Base-by-base conservation (phyloP, 192 early-diverging fungal genomes). In the Pilaira anomala region DNA sequence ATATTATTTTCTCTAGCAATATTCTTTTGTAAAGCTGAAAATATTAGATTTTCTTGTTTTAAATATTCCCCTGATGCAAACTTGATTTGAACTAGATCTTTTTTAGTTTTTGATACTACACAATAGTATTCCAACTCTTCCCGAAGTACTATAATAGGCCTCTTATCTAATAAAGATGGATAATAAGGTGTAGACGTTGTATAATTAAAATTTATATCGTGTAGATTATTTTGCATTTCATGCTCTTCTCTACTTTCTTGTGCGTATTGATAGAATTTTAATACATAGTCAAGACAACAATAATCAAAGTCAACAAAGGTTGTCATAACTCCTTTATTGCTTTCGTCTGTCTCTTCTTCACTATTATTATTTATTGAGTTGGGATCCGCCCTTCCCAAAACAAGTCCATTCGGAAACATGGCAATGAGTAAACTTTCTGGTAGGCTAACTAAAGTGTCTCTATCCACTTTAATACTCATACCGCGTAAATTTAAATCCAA, bases 41-140 rank as follows among this genome's bases (percentile, higher is more conserved):
- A 92, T 52, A 92, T 85, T 39, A 85, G 84, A 48, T 82, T 82
- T 63, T 89, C 82, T 50, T 84, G 75, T 42, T 84, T 66, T 9
- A 92, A 78, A 57, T 86, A 69, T 45, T 81, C 75, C 22, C 86
- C 90, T 62, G 85, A 87, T 42, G 78, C 74, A 0, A 79, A 76
- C 67, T 90, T 90, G 62, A 87, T 72, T 64, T 77, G 75, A 26
- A 67, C 64, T 46, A 85, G 69, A 14, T 61, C 56, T 14, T 49
- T 26, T 29, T 59, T 8, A 26, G 55, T 30, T 50, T 16, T 58
- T 45, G 56, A 39, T 5, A 65, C 67, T 2, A 74, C 25, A 36
- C 85, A 83, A 79, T 89, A 92, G 61, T 88, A 92, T 63, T 92
- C 90, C 53, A 92, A 73, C 60, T 90, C 90, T 68, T 92, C 90